Evolutionary conservation across 2,329 filamentous ascomycete genomes (phyloP), one percentile per base, ranked within the genome.

Genomic region (Aspergillus unguis): DNA sequence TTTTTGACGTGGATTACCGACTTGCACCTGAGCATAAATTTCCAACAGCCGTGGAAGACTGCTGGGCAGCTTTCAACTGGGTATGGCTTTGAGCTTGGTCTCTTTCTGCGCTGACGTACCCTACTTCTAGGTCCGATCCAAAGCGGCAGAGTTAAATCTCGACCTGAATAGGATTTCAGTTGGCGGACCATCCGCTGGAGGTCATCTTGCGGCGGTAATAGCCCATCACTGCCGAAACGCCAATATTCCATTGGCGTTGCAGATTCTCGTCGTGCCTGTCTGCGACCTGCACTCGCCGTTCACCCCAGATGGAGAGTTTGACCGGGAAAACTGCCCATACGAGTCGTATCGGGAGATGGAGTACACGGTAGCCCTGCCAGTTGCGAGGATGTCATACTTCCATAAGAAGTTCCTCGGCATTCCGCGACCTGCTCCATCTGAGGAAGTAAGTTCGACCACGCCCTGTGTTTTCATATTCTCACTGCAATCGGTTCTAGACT

Each of bases 1-100:
- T 62, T 1, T 73, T 77, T 56, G 74, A 76, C 55, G 70, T 77
- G 26, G 73, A 75, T 52, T 76, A 77, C 51, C 67, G 71, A 29
- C 62, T 75, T 35, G 68, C 72, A 2, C 72, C 71, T 5, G 72
- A 75, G 55, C 50, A 71, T 55, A 65, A 57, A 23, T 74, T 67
- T 54, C 72, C 73, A 0, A 66, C 68, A 32, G 64, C 69, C 0
- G 60, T 74, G 17, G 64, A 75, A 8, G 71, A 75, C 58, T 70
- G 71, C 54, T 74, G 70, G 69, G 43, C 60, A 1, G 72, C 71
- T 6, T 68, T 74, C 38, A 68, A 71, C 32, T 74, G 71, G 71
- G 69, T 72, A 52, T 46, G 62, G 56, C 27, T 17, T 26, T 31
- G 25, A 3, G 10, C 4, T 9, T n/a, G 28, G 31, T 31, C 8